Conservation (phyloP, 768 basidiomycete species). For the Podaxis sp. region DNA sequence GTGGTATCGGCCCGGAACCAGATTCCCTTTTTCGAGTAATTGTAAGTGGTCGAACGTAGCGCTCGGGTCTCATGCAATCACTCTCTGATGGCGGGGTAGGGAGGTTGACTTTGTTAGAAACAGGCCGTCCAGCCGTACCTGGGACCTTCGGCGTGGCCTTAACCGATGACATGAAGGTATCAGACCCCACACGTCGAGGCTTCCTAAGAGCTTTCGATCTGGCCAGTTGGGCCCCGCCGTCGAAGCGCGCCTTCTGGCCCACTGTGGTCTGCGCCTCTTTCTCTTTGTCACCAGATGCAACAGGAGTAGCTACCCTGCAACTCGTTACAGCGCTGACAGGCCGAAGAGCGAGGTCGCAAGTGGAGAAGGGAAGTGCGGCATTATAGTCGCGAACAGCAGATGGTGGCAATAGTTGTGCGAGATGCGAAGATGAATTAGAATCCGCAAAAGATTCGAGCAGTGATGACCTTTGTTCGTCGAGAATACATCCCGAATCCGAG, state of each 20-base stretch:
- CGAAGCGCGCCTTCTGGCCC: constrained; percentile 2
- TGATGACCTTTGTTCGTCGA: not conserved
- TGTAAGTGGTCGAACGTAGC: not conserved
- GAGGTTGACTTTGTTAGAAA: not conserved
- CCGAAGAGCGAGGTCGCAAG: not conserved
- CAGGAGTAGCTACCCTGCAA: not conserved
- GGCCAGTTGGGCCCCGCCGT: not conserved
- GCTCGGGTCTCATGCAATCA: not conserved
- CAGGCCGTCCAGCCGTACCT: not conserved
- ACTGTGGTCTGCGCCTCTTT: not conserved
- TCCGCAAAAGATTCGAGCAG: not conserved
- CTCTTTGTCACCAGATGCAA: constrained; percentile 5
- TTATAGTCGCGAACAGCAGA: constrained; percentile 3
- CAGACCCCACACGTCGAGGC: not conserved
- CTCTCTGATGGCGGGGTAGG: not conserved
- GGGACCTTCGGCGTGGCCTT: not conserved
- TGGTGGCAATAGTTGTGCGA: not conserved
- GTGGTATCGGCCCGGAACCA: not conserved
- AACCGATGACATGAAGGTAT: not conserved
- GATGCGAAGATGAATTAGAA: not conserved
- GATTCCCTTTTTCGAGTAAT: not conserved
- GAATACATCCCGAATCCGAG: not conserved
- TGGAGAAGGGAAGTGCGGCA: constrained; percentile 8
- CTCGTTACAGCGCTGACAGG: not conserved
- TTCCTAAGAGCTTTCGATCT: constrained; percentile 10